These are phyloP conservation scores for Plectranthus barbatus DNA, from an alignment of 257 asterid genomes.

Conservation along the genomic window DNA sequence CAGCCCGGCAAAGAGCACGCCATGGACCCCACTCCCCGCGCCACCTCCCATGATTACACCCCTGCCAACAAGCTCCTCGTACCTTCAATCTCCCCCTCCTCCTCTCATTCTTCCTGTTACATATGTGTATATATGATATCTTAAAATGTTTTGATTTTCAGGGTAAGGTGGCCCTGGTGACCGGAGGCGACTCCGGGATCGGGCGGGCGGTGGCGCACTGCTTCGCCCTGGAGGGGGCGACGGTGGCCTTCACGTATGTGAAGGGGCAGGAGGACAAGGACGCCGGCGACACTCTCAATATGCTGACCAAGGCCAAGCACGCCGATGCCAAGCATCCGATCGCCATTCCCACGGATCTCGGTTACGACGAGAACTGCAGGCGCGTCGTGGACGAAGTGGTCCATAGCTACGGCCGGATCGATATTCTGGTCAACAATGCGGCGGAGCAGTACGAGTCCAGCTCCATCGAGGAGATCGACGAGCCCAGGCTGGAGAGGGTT, in stretches of 20 bases:
- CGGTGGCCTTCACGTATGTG: constrained; percentile 63
- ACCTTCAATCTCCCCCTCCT: background rate
- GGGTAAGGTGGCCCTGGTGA: constrained; percentile 69
- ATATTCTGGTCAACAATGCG: constrained; percentile 61
- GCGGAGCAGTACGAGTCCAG: constrained; percentile 52
- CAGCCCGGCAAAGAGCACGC: constrained; percentile 80
- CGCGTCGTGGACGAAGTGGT: constrained; percentile 56
- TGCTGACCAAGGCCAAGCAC: constrained; percentile 35
- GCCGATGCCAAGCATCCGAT: constrained; percentile 51
- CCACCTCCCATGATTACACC: constrained; percentile 28
- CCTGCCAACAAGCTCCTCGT: constrained; percentile 63
- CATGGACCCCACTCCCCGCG: constrained; percentile 64
- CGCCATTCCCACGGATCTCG: constrained; percentile 51
- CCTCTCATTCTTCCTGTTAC: background rate
- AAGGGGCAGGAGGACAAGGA: constrained; percentile 69
- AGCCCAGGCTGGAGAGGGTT: constrained; percentile 54
- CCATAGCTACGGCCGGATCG: constrained; percentile 37
- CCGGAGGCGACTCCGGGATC: constrained; percentile 75
- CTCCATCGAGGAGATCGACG: constrained; percentile 63
- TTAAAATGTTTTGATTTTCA: background rate
- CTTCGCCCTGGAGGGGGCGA: constrained; percentile 66
- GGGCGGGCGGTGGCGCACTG: constrained; percentile 63
- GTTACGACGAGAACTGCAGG: constrained; percentile 61
- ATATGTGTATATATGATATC: too few relatives aligned
- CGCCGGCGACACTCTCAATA: constrained; percentile 42